A percentile compares a stretch with the other conserved stretches of the same genome.
These are phyloP conservation scores for Paecilomyces formosus DNA, from an alignment of 2,329 filamentous ascomycete species.

Conservation along the genomic window DNA sequence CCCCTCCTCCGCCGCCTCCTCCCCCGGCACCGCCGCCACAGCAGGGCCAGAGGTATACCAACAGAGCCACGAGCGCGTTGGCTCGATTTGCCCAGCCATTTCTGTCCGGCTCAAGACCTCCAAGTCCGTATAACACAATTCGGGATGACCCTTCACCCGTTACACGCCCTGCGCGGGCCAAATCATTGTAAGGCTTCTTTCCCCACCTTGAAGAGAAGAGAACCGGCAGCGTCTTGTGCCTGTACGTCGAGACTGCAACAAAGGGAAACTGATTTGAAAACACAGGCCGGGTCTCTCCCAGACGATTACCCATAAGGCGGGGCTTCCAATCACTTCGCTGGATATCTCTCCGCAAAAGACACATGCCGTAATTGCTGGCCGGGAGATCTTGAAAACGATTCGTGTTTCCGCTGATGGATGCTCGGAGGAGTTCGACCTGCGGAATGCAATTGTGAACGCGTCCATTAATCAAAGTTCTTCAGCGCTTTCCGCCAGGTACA, in stretches of 20 bases:
- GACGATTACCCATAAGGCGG: slow-evolving; percentile 56
- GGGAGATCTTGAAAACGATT: slow-evolving; percentile 60
- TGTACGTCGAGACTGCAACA: background rate
- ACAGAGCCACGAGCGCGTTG: slow-evolving; percentile 39
- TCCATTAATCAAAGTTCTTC: slow-evolving; percentile 42
- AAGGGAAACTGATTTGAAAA: slow-evolving; percentile 10
- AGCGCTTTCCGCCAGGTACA: slow-evolving; percentile 41
- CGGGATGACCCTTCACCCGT: slow-evolving; percentile 19
- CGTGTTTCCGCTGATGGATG: slow-evolving; percentile 50
- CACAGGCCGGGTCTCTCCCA: slow-evolving; percentile 42
- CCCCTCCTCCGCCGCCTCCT: slow-evolving; percentile 21
- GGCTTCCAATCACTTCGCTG: slow-evolving; percentile 55
- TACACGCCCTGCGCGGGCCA: slow-evolving; percentile 26
- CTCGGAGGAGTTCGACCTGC: slow-evolving; percentile 57
- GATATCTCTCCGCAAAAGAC: slow-evolving; percentile 57
- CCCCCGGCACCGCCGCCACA: slow-evolving; percentile 28
- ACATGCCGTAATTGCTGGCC: slow-evolving; percentile 58
- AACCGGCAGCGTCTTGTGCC: background rate
- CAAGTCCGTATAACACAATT: slow-evolving; percentile 42
- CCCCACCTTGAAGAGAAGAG: slow-evolving; percentile 2
- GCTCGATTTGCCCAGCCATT: slow-evolving; percentile 50
- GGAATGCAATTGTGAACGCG: slow-evolving; percentile 52
- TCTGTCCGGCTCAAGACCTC: slow-evolving; percentile 46
- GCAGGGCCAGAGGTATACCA: slow-evolving; percentile 32
- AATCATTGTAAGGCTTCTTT: slow-evolving; percentile 29